Conservation (phyloP, 2,329 filamentous ascomycete genomes). For the Claviceps sp. region DNA sequence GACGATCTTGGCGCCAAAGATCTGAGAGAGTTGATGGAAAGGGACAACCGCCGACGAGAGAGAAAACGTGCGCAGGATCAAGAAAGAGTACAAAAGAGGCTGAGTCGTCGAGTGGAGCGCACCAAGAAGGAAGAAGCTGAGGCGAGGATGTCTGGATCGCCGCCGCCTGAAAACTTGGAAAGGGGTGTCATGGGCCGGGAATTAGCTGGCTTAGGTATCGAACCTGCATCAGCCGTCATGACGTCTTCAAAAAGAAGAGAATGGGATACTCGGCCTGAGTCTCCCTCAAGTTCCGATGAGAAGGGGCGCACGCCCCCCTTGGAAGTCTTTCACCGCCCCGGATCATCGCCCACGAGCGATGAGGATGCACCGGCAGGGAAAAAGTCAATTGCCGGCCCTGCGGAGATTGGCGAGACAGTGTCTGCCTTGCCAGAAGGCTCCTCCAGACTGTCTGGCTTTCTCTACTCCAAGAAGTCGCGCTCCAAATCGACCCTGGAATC, state of each 20-base stretch:
- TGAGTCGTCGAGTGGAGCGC: slow-evolving; percentile 55
- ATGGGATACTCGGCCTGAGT: slow-evolving; percentile 11
- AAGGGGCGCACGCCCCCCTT: slow-evolving; percentile 11
- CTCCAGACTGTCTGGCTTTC: slow-evolving; percentile 22
- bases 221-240: slow-evolving; percentile 39
- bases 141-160: slow-evolving; percentile 35
- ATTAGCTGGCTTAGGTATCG: slow-evolving; percentile 40
- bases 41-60: slow-evolving; percentile 69
- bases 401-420: slow-evolving; percentile 11
- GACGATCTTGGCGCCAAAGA: slow-evolving; percentile 77
- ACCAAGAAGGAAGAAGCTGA: slow-evolving; percentile 45
- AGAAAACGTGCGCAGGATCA: slow-evolving; percentile 56
- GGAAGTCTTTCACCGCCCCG: slow-evolving; percentile 18
- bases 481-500: slow-evolving; percentile 35
- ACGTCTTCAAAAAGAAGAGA: slow-evolving; percentile 40
- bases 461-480: slow-evolving; percentile 32
- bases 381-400: neutral
- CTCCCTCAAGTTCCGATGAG: slow-evolving; percentile 12
- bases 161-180: slow-evolving; percentile 42
- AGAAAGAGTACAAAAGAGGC: slow-evolving; percentile 49
- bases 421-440: slow-evolving; percentile 13
- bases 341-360: slow-evolving; percentile 11
- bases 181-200: slow-evolving; percentile 48
- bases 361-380: neutral
- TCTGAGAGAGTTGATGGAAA: slow-evolving; percentile 76